phyloP scores from a whole-genome alignment of 257 asterid species.

The Nicotiana sylvestris region DNA sequence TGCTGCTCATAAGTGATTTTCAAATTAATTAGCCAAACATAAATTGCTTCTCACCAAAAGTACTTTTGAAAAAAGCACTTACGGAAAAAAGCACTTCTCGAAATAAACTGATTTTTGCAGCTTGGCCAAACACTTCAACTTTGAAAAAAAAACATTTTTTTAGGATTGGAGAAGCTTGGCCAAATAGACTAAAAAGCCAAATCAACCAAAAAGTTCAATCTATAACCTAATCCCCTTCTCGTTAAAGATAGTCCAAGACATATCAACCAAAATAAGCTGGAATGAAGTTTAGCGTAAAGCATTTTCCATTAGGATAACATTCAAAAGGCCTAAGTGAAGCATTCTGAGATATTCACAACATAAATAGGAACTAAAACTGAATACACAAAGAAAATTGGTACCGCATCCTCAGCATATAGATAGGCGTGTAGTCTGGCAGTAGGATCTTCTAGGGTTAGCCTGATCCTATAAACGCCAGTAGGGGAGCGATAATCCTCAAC shows the following conservation, averaged over 20 bases:
- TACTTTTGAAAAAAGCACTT: no score
- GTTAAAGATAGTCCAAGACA: neutral
- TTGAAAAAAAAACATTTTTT: no score
- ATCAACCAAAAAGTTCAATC: neutral
- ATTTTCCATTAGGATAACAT: neutral
- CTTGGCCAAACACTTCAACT: no score
- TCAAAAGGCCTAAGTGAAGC: neutral
- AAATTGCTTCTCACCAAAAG: no score
- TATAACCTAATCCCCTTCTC: neutral
- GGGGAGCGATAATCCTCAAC: conserved; percentile 43
- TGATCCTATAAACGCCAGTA: conserved; percentile 50
- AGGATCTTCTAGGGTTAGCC: conserved; percentile 83
- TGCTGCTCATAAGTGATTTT: no score
- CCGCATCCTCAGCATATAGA: conserved; percentile 67
- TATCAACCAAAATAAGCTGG: neutral
- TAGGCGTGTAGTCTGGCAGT: conserved; percentile 76
- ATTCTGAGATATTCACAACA: no score
- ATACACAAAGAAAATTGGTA: conserved; percentile 16
- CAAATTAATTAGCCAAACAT: no score
- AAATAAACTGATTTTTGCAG: no score
- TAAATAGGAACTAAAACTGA: neutral
- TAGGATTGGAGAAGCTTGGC: no score
- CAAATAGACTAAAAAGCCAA: neutral
- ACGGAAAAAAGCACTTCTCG: no score
- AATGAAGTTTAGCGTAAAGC: neutral